Evolutionary conservation across 2,329 filamentous ascomycete species (phyloP), one percentile per base, ranked within the genome.

Genomic region (Emergomyces africanus): DNA sequence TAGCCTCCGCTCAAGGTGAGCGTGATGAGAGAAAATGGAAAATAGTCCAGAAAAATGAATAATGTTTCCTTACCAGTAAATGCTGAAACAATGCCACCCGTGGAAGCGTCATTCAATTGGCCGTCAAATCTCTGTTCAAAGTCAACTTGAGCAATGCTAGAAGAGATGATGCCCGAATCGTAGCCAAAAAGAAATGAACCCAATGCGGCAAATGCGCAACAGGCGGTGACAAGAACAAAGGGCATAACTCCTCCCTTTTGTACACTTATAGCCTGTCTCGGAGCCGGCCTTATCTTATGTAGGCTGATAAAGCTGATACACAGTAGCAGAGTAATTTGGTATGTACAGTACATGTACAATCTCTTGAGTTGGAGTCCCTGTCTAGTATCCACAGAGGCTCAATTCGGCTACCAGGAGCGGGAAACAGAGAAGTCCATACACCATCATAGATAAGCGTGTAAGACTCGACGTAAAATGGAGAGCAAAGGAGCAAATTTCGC

Each of bases 101-200:
- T 70, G 3, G 63, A 66, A 10, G 70, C 66, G 60, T 71, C 70
- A 20, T 68, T 69, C 18, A 71, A 49, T 4, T 68, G 63, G 48
- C 66, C 63, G 1, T 66, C 64, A 35, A 75, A 73, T 50, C 63
- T 65, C 10, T 58, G 48, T 8, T 66, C 57, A 53, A 74, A 74
- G n/a, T 69, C 67, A 42, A 67, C 59, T 39, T 73, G 67, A 30
- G 68, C 68, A 55, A 74, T 72, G 35, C 66, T 72, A 0, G 71
- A 73, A 23, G 68, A 66, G 57, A 74, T 73, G 28, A 74, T 69
- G 25, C 71, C 71, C 1, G 69, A 68, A 62, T 79, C 77, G 65
- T 79, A 79, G 55, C 77, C 77, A 63, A 78, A 78, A 15, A 79
- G 69, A 58, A 79, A 74, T 42, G 77, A 77, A 25, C 76, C 77